Percentiles rank a stretch among this genome's conserved stretches.
phyloP scores from a whole-genome alignment of 176 grass and related monocot genomes.

The Tillandsia fasciculata region DNA sequence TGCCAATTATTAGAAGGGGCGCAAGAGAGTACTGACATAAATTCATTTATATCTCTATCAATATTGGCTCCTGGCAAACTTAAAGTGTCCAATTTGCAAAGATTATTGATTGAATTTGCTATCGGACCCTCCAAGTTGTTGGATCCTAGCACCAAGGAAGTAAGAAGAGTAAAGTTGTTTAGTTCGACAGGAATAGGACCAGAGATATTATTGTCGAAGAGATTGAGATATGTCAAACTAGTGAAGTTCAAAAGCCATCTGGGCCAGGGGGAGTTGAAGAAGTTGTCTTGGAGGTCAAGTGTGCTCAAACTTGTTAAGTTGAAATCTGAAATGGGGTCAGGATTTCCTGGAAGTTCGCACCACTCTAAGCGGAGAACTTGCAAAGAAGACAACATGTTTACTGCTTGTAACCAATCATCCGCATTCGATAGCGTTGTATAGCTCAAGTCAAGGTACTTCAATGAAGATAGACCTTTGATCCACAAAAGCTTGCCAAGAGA shows the following conservation, averaged over 20 bases:
- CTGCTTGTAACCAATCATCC: background rate
- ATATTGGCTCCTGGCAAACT: background rate
- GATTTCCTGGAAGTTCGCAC: background rate
- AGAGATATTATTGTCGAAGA: background rate
- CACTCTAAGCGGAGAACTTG: fast-evolving
- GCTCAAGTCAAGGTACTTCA: constrained; percentile 4
- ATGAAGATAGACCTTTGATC: constrained; percentile 7
- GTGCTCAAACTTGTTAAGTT: constrained; percentile 14
- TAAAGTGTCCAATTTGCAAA: background rate
- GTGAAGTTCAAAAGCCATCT: constrained; percentile 7
- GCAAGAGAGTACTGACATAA: background rate
- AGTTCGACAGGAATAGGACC: background rate
- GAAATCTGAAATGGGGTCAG: background rate
- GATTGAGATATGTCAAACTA: background rate
- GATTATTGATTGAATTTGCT: background rate
- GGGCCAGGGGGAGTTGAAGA: background rate
- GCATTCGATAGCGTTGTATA: background rate
- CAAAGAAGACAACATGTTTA: constrained; percentile 17
- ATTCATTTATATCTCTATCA: background rate
- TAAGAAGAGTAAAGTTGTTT: background rate
- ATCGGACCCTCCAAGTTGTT: background rate
- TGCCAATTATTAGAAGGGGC: background rate
- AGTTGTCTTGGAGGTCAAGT: fast-evolving
- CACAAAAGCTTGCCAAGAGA: background rate
- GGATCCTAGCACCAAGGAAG: background rate